Base-by-base conservation (phyloP, 2,329 filamentous ascomycete species). In the Tympanopsis confertula region DNA sequence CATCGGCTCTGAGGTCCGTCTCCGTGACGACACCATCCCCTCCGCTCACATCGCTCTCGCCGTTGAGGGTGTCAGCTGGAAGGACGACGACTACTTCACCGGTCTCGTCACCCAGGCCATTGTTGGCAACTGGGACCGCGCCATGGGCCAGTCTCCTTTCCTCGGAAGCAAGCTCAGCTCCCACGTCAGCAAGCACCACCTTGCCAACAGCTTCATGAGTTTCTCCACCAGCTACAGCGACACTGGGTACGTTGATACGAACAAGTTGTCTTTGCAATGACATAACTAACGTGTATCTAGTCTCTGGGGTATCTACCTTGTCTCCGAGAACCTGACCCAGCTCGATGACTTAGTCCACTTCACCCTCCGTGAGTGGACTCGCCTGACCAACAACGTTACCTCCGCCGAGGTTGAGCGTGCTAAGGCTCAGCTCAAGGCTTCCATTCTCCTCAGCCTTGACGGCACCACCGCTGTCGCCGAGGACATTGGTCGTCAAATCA, bases 201-300 rank as follows among this genome's bases (percentile, higher is more conserved):
- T 98, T 45, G 91, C 91, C 64, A 98, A 94, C 73, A 95, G 88
- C 78, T 98, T 95, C 76, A 98, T 98, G 93, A 94, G 86, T 71
- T 98, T 98, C 71, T 95, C 88, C 48, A 98, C 91, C 50, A 94
- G 86, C 74, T 98, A 98, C 71, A 96, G 88, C 58, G 91, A 98
- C 64, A 98, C 91, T 61, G 91, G 88, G 87, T 94, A 77, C 65
- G 80, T 61, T 37, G 32, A 19, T 14, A n/a, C 32, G 5, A 29
- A 4, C n/a, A 14, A 20, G 15, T 4, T 15, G 12, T 18, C 29
- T 36, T 20, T 28, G 24, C 24, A 28, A 28, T 10, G 24, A 28
- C 24, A 37, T 33, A 29, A 13, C 52, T 56, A 48, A 60, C 41
- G 37, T 40, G 36, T 29, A 19, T 41, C 19, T 53, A 94, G 91